Conservation (phyloP, 2,329 filamentous ascomycete genomes). For the Arthrinium phaeospermum region DNA sequence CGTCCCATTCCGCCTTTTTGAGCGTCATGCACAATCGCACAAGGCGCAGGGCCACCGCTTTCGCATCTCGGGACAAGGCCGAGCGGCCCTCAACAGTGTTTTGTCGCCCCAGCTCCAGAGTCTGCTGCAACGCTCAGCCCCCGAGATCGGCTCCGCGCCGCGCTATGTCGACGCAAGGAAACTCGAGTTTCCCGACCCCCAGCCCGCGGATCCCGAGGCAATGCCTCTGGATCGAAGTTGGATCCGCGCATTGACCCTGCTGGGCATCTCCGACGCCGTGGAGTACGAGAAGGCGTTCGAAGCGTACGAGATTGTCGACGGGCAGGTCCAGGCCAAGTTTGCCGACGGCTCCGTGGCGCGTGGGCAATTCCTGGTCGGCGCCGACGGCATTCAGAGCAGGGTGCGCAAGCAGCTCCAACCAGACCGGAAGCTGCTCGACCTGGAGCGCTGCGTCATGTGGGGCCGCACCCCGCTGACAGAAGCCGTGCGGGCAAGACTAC, state of each 20-base stretch:
- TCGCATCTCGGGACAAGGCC: slow-evolving; percentile 35
- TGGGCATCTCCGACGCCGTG: slow-evolving; percentile 35
- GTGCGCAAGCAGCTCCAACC: slow-evolving; percentile 40
- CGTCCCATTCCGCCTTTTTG: slow-evolving; percentile 38
- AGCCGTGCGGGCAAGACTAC: slow-evolving; percentile 27
- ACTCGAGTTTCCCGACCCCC: slow-evolving; percentile 31
- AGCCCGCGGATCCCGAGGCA: slow-evolving; percentile 25
- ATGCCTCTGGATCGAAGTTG: slow-evolving; percentile 38
- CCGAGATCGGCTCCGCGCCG: slow-evolving; percentile 31
- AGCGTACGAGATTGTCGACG: slow-evolving; percentile 26
- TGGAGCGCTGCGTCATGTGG: slow-evolving; percentile 41
- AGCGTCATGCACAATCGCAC: slow-evolving; percentile 32
- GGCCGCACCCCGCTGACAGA: slow-evolving; percentile 36
- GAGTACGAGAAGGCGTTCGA: slow-evolving; percentile 39
- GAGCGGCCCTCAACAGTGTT: slow-evolving; percentile 32
- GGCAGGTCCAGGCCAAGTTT: slow-evolving; percentile 31
- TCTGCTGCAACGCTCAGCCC: slow-evolving; percentile 31
- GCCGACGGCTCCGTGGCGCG: slow-evolving; percentile 33
- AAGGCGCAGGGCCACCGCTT: slow-evolving; percentile 38
- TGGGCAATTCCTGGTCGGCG: slow-evolving; percentile 38
- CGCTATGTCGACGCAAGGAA: slow-evolving; percentile 35
- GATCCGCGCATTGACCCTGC: slow-evolving; percentile 35
- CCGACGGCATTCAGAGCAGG: slow-evolving; percentile 38
- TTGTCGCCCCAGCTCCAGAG: slow-evolving; percentile 32
- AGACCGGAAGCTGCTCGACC: slow-evolving; percentile 35